phyloP scores from a whole-genome alignment of 352 stramenopile genomes.

The Phytophthora pseudosyringae region DNA sequence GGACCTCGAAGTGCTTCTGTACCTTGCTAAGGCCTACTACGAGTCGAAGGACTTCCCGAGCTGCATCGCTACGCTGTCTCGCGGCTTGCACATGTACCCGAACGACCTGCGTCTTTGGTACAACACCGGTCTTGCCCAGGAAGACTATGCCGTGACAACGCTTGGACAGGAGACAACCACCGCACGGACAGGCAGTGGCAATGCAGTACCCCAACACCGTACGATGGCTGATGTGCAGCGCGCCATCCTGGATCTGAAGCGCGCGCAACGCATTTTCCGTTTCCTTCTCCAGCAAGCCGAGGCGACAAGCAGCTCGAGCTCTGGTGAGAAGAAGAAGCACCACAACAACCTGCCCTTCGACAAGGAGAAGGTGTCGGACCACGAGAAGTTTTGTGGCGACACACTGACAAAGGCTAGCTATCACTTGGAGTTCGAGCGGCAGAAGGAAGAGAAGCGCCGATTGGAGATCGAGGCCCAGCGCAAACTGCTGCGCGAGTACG shows the following conservation, averaged over 20 bases:
- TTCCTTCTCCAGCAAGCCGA: slow-evolving; percentile 81
- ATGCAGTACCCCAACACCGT: slow-evolving; percentile 55
- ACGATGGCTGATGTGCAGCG: slow-evolving; percentile 90
- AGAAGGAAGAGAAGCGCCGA: slow-evolving; percentile 86
- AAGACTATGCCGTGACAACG: slow-evolving; percentile 88
- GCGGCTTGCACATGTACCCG: slow-evolving; percentile 78
- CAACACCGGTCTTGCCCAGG: slow-evolving; percentile 85
- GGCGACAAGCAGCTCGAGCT: slow-evolving; percentile 22
- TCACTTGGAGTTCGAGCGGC: slow-evolving; percentile 90
- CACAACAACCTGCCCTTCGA: slow-evolving; percentile 71
- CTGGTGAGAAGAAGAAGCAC: slow-evolving; percentile 66
- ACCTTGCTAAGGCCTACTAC: slow-evolving; percentile 90
- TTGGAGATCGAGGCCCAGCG: slow-evolving; percentile 84
- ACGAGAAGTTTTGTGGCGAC: slow-evolving; percentile 89
- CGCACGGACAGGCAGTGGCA: slow-evolving; percentile 43
- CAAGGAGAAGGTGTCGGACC: slow-evolving; percentile 88
- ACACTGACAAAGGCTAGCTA: slow-evolving; percentile 88
- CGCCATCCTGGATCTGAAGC: slow-evolving; percentile 87
- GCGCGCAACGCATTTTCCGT: slow-evolving; percentile 83
- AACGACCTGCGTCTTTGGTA: slow-evolving; percentile 87
- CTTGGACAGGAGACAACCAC: slow-evolving; percentile 73
- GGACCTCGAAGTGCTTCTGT: slow-evolving; percentile 82
- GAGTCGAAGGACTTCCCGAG: slow-evolving; percentile 90
- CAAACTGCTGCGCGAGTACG: slow-evolving; percentile 82
- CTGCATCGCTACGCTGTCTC: slow-evolving; percentile 85